Evolutionary conservation across 768 basidiomycete genomes (phyloP).

Genomic region (Russula sp.): DNA sequence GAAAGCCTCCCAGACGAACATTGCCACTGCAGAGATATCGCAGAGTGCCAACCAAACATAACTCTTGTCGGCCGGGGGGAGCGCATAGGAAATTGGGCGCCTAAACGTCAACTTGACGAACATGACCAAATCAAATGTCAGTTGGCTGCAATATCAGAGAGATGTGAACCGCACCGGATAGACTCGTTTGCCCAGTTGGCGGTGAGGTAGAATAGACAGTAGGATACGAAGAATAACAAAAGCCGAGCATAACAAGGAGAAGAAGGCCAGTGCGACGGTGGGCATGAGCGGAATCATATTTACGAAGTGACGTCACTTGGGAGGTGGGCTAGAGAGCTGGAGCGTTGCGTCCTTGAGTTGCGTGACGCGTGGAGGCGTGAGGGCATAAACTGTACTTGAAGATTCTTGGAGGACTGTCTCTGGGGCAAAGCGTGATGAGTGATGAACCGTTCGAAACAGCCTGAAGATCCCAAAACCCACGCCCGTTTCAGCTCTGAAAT

Average conservation of each 20-base stretch:
- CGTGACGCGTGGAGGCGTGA: constrained; percentile 27
- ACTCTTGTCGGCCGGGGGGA: constrained; percentile 61
- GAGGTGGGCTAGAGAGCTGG: constrained; percentile 21
- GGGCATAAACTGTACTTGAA: constrained; percentile 31
- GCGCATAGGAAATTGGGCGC: constrained; percentile 57
- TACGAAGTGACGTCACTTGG: constrained; percentile 1
- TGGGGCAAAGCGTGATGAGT: background rate
- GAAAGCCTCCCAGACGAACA: constrained; percentile 63
- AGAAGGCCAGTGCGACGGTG: constrained; percentile 55
- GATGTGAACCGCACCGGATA: constrained; percentile 47
- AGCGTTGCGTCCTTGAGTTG: constrained; percentile 14
- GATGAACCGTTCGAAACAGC: background rate
- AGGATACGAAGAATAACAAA: constrained; percentile 72
- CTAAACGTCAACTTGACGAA: constrained; percentile 60
- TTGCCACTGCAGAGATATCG: constrained; percentile 52
- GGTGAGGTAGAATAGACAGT: constrained; percentile 66
- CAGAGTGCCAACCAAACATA: constrained; percentile 67
- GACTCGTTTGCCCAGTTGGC: constrained; percentile 65
- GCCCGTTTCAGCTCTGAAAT: background rate
- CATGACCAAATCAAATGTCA: background rate
- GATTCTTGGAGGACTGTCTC: background rate
- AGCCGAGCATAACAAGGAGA: constrained; percentile 66
- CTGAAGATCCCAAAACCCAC: background rate
- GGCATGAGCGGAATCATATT: constrained; percentile 62
- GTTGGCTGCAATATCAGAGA: background rate